These are phyloP conservation scores for Yamadazyma kitorensis DNA, from an alignment of 805 yeast species.

Conservation along the genomic window DNA sequence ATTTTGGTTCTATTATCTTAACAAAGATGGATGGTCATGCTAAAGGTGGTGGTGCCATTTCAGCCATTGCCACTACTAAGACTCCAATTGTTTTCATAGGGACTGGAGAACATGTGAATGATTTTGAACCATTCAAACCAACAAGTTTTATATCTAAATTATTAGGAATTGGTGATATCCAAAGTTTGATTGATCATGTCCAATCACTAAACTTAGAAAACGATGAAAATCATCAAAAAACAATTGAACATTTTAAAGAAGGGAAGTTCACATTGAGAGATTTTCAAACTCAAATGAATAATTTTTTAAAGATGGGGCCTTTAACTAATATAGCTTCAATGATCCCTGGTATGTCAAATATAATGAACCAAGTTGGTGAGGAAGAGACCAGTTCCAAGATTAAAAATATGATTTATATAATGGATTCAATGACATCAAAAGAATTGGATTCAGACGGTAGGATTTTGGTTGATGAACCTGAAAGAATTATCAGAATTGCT, in stretches of 20 bases:
- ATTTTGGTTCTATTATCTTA: slow-evolving; percentile 91
- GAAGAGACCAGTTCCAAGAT: slow-evolving; percentile 84
- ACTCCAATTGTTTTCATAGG: slow-evolving; percentile 96
- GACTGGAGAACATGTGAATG: slow-evolving; percentile 96
- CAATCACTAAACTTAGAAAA: slow-evolving; percentile 70
- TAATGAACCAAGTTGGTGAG: slow-evolving; percentile 86
- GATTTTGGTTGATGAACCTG: slow-evolving; percentile 74
- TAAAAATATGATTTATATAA: slow-evolving; percentile 83
- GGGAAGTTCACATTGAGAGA: slow-evolving; percentile 92
- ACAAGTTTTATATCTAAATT: slow-evolving; percentile 85
- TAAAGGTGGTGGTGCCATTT: slow-evolving; percentile 98
- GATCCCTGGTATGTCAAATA: slow-evolving; percentile 87
- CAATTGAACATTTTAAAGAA: slow-evolving; percentile 88
- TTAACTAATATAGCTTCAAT: slow-evolving; percentile 88
- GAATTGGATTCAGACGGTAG: slow-evolving; percentile 91
- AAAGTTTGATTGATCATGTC: slow-evolving; percentile 91
- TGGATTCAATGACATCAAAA: slow-evolving; percentile 94
- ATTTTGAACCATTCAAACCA: slow-evolving; percentile 88
- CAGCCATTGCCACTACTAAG: slow-evolving; percentile 95
- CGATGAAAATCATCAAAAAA: slow-evolving; percentile 75
- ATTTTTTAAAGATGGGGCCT: slow-evolving; percentile 96
- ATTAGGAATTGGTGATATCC: slow-evolving; percentile 93
- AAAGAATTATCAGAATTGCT: slow-evolving; percentile 85
- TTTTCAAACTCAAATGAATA: slow-evolving; percentile 91
- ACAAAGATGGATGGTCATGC: slow-evolving; percentile 99